Evolutionary conservation across 208 protist species (phyloP), one percentile per base, ranked within the genome.

Genomic region (Trypanosoma rangeli): DNA sequence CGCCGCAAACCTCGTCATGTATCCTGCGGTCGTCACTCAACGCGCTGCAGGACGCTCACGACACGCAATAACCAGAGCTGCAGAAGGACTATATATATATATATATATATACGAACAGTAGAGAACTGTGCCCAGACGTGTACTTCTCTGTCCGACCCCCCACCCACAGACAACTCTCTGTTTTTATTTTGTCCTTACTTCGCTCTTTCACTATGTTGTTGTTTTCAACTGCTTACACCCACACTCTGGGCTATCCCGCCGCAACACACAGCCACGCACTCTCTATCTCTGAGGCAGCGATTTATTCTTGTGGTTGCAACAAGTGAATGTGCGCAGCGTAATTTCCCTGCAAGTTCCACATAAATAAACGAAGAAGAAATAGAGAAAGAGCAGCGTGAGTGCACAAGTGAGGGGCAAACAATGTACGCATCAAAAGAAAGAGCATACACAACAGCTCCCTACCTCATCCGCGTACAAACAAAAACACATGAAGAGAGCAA

Each of bases 321-420:
- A 46, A 1, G 5, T 10, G 42, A 46, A 9, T 46, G 13, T 9
- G 15, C 42, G 42, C 29, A 13, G 33, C 29, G 24, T 9, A 13
- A 53, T 54, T 13, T 54, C 15, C 44, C 26, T 52, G 42, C 9
- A 35, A 15, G 9, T 0, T 22, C 13, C 31, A 64, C 8, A 15
- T 24, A 24, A n/a, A n/a, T n/a, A 48, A 33, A 61, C 64, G 8
- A 35, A 70, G 15, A 74, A 68, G 24, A 74, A 67, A 63, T 12
- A 46, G 39, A 65, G 58, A 58, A 64, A 62, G 10, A 61, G 16
- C 1, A 8, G 33, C n/a, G 31, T 29, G 29, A 22, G 56, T 44
- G 31, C 15, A 10, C 37, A 24, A 16, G 44, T 8, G 57, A 63
- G n/a, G 12, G 48, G 3, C 24, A 33, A 66, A 24, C 15, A 18